These are phyloP conservation scores for Litsea cubeba DNA, from an alignment of 164 flowering plant genomes.

Conservation along the genomic window DNA sequence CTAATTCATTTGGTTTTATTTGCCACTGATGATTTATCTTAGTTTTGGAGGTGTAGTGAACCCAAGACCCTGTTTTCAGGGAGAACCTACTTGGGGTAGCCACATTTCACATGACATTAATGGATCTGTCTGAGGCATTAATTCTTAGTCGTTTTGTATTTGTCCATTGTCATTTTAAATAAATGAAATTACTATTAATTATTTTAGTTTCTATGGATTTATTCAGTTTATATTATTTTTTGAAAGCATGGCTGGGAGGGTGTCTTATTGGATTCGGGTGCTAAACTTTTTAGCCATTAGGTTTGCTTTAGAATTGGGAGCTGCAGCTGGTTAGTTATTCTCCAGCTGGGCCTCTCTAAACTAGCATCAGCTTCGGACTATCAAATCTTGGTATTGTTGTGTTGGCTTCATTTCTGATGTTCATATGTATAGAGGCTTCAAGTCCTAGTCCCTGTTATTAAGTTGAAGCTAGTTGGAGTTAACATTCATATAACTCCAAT, in stretches of 20 bases:
- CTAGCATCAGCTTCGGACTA: no score
- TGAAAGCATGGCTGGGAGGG: neutral
- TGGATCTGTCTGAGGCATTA: neutral
- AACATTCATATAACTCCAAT: no score
- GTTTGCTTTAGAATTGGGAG: no score
- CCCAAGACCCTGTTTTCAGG: slow-evolving; percentile 35
- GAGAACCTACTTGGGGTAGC: slow-evolving; percentile 30
- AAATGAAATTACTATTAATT: no score
- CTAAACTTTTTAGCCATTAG: neutral
- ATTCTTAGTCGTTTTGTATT: neutral
- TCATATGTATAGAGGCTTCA: no score
- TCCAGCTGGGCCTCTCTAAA: neutral
- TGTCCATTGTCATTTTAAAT: neutral
- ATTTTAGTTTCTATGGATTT: no score
- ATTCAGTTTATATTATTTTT: neutral
- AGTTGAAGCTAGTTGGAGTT: no score
- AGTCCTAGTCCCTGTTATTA: no score
- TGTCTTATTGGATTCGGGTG: neutral
- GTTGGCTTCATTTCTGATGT: no score
- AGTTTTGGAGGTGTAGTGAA: slow-evolving; percentile 9
- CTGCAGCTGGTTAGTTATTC: no score
- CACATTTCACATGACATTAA: slow-evolving; percentile 8
- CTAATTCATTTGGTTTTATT: neutral
- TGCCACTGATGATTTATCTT: slow-evolving; percentile 20
- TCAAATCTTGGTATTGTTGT: no score